These are phyloP conservation scores for Ophiostoma himal-ulmi DNA, from an alignment of 2,329 filamentous ascomycete genomes.

Conservation along the genomic window DNA sequence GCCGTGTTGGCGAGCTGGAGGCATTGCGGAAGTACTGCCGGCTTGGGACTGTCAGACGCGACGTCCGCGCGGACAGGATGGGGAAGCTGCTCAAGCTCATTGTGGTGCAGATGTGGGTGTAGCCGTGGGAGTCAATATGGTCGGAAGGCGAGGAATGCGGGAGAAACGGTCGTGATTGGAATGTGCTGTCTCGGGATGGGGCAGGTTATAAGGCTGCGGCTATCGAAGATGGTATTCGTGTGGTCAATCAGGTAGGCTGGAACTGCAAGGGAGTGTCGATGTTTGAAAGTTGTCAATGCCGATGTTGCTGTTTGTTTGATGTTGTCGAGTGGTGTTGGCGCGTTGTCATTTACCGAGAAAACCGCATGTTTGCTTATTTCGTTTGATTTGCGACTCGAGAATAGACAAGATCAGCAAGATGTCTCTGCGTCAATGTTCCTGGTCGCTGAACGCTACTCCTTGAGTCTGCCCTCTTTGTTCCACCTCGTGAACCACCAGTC, in stretches of 20 bases:
- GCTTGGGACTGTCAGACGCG: conserved; percentile 36
- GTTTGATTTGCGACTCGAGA: conserved; percentile 1
- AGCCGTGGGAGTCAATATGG: not conserved
- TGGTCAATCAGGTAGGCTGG: not conserved
- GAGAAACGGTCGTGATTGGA: conserved; percentile 3
- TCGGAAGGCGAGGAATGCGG: not conserved
- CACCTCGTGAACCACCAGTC: conserved; percentile 1
- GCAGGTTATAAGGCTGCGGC: not conserved
- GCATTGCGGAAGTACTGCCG: conserved; percentile 36
- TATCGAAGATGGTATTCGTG: not conserved
- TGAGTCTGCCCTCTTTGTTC: not conserved
- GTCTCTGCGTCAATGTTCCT: not conserved
- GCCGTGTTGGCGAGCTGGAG: conserved; percentile 44
- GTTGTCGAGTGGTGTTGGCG: not conserved
- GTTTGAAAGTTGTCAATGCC: not conserved
- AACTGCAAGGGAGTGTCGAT: not conserved
- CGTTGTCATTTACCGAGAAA: conserved; percentile 4
- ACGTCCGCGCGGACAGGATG: conserved; percentile 33
- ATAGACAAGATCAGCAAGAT: conserved; percentile 9
- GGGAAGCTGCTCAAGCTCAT: conserved; percentile 34
- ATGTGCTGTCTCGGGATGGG: not conserved
- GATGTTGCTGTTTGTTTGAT: not conserved
- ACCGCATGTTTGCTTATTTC: conserved; percentile 4
- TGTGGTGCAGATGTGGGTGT: conserved; percentile 23
- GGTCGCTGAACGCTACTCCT: not conserved